These are phyloP conservation scores for Pseudodiploospora longispora DNA, from an alignment of 2,329 filamentous ascomycete species.

Conservation along the genomic window DNA sequence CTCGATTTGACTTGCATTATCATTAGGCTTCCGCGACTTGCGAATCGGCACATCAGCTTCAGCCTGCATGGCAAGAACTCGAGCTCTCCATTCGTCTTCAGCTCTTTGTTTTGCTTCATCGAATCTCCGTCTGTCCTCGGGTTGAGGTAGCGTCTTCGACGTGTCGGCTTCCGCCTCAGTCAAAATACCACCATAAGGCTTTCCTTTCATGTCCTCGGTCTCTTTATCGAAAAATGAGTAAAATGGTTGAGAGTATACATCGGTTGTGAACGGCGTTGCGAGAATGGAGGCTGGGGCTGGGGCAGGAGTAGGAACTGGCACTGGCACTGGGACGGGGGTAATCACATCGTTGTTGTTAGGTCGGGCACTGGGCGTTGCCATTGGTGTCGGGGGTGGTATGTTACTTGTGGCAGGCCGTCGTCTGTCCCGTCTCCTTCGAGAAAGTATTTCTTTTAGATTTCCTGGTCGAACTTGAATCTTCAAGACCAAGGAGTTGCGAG, in stretches of 20 bases:
- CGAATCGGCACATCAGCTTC: constrained; percentile 55
- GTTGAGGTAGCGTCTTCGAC: constrained; percentile 72
- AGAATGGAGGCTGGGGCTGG: constrained; percentile 19
- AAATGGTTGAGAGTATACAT: constrained; percentile 67
- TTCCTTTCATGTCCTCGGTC: constrained; percentile 79
- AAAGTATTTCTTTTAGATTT: constrained; percentile 30
- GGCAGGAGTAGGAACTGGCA: constrained; percentile 10
- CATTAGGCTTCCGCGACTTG: constrained; percentile 67
- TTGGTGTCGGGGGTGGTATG: constrained; percentile 17
- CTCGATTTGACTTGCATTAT: constrained; percentile 91
- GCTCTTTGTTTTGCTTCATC: constrained; percentile 84
- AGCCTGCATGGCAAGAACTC: constrained; percentile 50
- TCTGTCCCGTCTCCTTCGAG: constrained; percentile 25
- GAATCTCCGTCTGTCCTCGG: constrained; percentile 76
- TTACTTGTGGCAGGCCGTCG: constrained; percentile 16
- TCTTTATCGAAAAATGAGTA: constrained; percentile 87
- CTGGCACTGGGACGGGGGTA: constrained; percentile 1
- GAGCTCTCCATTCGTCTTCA: constrained; percentile 82
- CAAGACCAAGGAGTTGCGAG: constrained; percentile 26
- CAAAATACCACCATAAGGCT: constrained; percentile 91
- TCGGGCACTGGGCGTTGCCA: constrained; percentile 14
- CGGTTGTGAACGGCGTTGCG: constrained; percentile 49
- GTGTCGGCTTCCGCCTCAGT: constrained; percentile 87
- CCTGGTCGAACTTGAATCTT: constrained; percentile 29
- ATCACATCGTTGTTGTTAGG: constrained; percentile 6